These are phyloP conservation scores for Penicillium sp. DNA, from an alignment of 2,329 filamentous ascomycete genomes.

Conservation along the genomic window DNA sequence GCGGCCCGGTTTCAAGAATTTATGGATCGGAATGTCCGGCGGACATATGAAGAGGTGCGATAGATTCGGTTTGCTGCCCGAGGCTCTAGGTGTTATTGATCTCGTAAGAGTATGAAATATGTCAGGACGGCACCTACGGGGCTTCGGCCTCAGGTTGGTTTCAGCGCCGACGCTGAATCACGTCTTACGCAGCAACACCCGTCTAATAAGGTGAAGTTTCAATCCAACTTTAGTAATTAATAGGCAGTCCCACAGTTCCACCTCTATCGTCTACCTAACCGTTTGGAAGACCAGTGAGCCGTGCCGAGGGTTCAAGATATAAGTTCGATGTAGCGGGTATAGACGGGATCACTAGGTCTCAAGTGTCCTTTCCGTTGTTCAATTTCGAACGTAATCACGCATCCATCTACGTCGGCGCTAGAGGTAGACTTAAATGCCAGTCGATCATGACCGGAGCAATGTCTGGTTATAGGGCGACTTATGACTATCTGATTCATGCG, in stretches of 20 bases:
- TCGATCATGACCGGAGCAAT: neutral
- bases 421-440: neutral
- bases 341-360: neutral
- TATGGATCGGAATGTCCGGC: too few species aligned
- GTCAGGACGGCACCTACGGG: too few species aligned
- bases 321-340: neutral
- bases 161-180: too few species aligned
- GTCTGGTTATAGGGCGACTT: neutral
- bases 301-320: neutral
- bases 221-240: too few species aligned
- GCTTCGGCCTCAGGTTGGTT: too few species aligned
- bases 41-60: too few species aligned
- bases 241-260: neutral
- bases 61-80: too few species aligned
- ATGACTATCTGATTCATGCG: neutral
- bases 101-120: too few species aligned
- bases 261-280: neutral
- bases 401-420: neutral
- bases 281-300: neutral
- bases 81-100: too few species aligned
- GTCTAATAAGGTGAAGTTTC: too few species aligned
- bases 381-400: neutral
- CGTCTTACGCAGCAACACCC: too few species aligned
- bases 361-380: neutral
- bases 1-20: too few species aligned